Percentiles rank a stretch among this genome's conserved stretches.
Conservation (phyloP, 768 basidiomycete species). For the Dacryopinax primogenitus region DNA sequence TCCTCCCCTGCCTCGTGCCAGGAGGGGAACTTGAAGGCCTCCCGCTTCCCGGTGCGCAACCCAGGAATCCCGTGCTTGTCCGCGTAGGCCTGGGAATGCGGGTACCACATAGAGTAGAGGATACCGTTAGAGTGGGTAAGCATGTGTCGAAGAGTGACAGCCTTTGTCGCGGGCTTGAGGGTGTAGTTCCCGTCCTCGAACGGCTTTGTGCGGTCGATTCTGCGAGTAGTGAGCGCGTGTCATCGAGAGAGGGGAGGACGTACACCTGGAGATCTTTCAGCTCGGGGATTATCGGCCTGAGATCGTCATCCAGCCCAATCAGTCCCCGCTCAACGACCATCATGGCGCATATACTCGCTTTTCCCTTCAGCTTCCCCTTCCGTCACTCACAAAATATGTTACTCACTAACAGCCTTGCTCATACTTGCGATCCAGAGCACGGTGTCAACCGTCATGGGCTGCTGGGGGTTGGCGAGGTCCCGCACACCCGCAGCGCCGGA, state of each 20-base stretch:
- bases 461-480: not conserved
- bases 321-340: not conserved
- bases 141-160: slow-evolving; percentile 3
- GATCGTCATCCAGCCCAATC: slow-evolving; percentile 3
- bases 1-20: slow-evolving; percentile 7
- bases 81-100: not conserved
- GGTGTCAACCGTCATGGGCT: not conserved
- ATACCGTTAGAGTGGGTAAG: not conserved
- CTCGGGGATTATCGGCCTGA: not conserved
- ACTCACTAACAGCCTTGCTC: slow-evolving; percentile 1
- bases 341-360: not conserved
- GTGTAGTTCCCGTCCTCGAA: slow-evolving; percentile 7
- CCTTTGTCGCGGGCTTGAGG: not conserved
- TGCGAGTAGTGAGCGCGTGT: not conserved
- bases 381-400: not conserved
- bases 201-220: slow-evolving; percentile 2
- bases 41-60: not conserved
- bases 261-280: not conserved
- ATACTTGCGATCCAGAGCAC: not conserved
- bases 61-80: not conserved
- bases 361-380: not conserved
- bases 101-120: not conserved
- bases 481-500: not conserved
- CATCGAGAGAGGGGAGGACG: not conserved
- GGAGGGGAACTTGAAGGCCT: not conserved